Evolutionary conservation across 306 rosid species (phyloP).

Genomic region (Abrus precatorius): DNA sequence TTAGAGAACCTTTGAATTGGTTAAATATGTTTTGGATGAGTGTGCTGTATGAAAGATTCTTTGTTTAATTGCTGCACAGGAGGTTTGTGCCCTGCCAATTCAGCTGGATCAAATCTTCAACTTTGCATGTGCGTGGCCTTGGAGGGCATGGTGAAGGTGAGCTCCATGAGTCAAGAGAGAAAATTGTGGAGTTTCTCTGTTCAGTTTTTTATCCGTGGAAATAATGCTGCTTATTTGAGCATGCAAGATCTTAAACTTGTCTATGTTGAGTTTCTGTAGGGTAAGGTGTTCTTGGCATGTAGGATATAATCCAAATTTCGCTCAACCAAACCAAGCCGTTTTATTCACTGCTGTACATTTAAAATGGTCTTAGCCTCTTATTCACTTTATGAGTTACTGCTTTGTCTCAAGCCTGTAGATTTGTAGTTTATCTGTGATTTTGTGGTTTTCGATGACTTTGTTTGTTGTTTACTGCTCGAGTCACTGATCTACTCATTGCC

Average conservation of each 20-base stretch:
- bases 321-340: not conserved
- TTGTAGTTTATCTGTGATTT: not conserved
- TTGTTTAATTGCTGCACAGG: conserved; percentile 58
- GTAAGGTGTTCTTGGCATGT: conserved; percentile 6
- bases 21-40: conserved; percentile 6
- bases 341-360: not conserved
- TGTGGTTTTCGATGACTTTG: conserved; percentile 1
- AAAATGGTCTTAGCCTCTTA: not conserved
- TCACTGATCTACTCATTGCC: conserved; percentile 17
- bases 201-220: conserved; percentile 1
- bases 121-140: conserved; percentile 46
- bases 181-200: not conserved
- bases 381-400: not conserved
- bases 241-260: conserved; percentile 20
- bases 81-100: conserved; percentile 54
- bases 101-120: conserved; percentile 59
- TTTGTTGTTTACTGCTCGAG: conserved; percentile 22
- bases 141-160: conserved; percentile 58
- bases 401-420: not conserved
- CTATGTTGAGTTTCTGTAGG: conserved; percentile 19
- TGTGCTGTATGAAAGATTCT: conserved; percentile 1
- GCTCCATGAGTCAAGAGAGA: conserved; percentile 28
- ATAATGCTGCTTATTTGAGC: conserved; percentile 29
- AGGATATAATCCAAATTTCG: not conserved
- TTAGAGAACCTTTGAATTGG: conserved; percentile 18